Conservation (phyloP, 495 filamentous ascomycete genomes). For the Aspergillus sclerotiicarbonarius region DNA sequence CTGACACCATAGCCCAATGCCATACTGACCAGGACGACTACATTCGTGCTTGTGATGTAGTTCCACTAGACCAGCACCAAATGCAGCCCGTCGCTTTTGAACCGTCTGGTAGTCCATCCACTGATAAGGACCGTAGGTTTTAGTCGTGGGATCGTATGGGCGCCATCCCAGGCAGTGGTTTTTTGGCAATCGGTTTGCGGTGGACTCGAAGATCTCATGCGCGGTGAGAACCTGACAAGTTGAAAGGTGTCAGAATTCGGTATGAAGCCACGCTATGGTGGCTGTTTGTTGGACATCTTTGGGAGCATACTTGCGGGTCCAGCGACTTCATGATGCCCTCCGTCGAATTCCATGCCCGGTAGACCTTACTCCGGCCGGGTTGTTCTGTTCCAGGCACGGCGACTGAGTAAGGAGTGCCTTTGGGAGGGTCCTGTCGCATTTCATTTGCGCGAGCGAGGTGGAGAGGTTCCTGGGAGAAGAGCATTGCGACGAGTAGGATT, state of each 20-base stretch:
- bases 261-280: not conserved
- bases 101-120: constrained; percentile 85
- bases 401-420: constrained; percentile 52
- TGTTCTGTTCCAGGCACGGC: constrained; percentile 70
- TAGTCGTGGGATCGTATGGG: constrained; percentile 71
- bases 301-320: constrained; percentile 61
- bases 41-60: constrained; percentile 71
- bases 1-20: constrained; percentile 90
- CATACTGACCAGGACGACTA: constrained; percentile 62
- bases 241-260: not conserved
- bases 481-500: constrained; percentile 26
- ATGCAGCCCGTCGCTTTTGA: constrained; percentile 73
- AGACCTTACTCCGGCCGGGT: constrained; percentile 70
- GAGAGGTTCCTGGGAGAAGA: constrained; percentile 38
- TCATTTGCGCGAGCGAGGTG: constrained; percentile 45
- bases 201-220: constrained; percentile 79
- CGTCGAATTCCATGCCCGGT: constrained; percentile 76
- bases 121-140: constrained; percentile 72
- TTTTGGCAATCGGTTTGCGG: constrained; percentile 59
- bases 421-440: constrained; percentile 41
- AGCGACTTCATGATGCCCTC: constrained; percentile 71
- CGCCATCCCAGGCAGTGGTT: constrained; percentile 74
- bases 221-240: constrained; percentile 56
- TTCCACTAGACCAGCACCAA: constrained; percentile 84
- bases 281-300: not conserved